Conservation (phyloP, 2,329 filamentous ascomycete genomes). For the Ceratocystis smalleyi region DNA sequence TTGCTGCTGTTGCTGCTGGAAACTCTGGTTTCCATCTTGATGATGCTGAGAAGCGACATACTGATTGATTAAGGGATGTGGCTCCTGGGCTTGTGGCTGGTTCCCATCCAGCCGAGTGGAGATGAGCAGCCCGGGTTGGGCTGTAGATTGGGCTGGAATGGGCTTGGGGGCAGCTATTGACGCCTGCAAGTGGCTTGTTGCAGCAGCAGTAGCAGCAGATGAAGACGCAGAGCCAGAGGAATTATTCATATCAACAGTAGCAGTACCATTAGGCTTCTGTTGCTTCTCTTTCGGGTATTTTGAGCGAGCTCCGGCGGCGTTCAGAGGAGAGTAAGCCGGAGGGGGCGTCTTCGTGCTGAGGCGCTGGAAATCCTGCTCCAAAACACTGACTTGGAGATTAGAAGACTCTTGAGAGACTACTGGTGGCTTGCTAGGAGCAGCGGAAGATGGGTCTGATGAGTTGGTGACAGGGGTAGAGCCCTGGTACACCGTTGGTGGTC, state of each 20-base stretch:
- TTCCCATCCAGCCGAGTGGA: constrained; percentile 9
- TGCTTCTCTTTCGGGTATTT: constrained; percentile 71
- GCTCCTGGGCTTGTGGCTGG: constrained; percentile 13
- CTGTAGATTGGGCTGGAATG: constrained; percentile 14
- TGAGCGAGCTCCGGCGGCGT: constrained; percentile 33
- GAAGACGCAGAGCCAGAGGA: constrained; percentile 17
- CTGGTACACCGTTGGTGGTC: constrained; percentile 82
- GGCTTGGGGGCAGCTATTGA: constrained; percentile 10
- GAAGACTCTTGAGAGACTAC: constrained; percentile 9
- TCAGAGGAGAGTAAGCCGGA: constrained; percentile 83
- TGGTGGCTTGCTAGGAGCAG: constrained; percentile 3
- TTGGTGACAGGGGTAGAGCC: constrained; percentile 39
- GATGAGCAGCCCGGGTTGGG: constrained; percentile 12
- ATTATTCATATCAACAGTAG: constrained; percentile 21
- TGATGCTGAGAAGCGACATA: constrained; percentile 6
- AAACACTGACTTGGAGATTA: constrained; percentile 46
- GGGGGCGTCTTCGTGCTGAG: constrained; percentile 74
- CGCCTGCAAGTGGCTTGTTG: not conserved
- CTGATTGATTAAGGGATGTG: not conserved
- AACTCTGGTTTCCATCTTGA: not conserved
- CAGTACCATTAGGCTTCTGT: constrained; percentile 23
- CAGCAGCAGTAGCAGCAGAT: constrained; percentile 18
- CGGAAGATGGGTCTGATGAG: constrained; percentile 14
- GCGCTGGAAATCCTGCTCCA: constrained; percentile 75
- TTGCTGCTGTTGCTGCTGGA: not conserved